A percentile compares a stretch with the other conserved stretches of the same genome.
Evolutionary conservation across 371 early-diverging fungal genomes (phyloP).

Genomic region (Syncephalis plumigaleata): DNA sequence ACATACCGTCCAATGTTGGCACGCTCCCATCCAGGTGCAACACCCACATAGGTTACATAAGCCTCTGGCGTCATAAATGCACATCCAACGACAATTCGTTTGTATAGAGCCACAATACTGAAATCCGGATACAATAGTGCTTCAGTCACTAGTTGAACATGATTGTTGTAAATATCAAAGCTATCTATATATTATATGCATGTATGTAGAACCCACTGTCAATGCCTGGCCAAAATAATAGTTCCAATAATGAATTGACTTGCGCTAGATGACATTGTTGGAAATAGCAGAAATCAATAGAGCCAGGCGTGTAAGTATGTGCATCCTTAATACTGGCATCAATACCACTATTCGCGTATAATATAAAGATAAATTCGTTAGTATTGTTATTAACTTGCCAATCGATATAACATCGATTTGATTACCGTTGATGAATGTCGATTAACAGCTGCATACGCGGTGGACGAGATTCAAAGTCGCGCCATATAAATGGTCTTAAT

Average conservation of each 20-base stretch:
- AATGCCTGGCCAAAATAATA: slow-evolving; percentile 87
- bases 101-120: slow-evolving; percentile 71
- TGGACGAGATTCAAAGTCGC: slow-evolving; percentile 6
- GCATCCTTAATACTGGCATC: slow-evolving; percentile 1
- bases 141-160: slow-evolving; percentile 44
- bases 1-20: slow-evolving; percentile 67
- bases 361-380: too few relatives aligned
- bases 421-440: not conserved
- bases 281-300: slow-evolving; percentile 74
- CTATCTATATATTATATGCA: too few relatives aligned
- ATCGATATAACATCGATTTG: slow-evolving; percentile 2
- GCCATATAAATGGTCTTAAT: slow-evolving; percentile 29
- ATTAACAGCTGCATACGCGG: slow-evolving; percentile 1
- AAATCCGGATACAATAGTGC: slow-evolving; percentile 71
- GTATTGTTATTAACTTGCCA: too few relatives aligned
- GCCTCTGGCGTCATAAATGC: slow-evolving; percentile 89
- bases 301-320: slow-evolving; percentile 12
- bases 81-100: slow-evolving; percentile 64
- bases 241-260: slow-evolving; percentile 55
- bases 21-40: slow-evolving; percentile 69
- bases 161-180: not conserved
- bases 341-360: not conserved
- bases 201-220: too few relatives aligned
- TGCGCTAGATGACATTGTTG: slow-evolving; percentile 48
- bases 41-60: slow-evolving; percentile 81